Evolutionary conservation across 148 eudicot species (phyloP).

Genomic region (Suaeda aralocaspica): DNA sequence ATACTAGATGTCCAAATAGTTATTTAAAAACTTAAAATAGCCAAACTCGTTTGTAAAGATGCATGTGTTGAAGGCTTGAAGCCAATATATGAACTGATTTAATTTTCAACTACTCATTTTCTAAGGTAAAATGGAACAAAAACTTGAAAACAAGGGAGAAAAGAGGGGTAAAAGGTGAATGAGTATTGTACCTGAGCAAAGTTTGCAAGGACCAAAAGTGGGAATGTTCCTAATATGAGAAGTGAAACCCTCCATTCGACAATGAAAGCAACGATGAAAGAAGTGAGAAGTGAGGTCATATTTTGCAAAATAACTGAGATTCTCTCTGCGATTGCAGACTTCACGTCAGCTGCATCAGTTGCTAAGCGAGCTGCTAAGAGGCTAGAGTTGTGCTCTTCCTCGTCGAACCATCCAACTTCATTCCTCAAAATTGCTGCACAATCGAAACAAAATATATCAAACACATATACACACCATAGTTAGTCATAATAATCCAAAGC

Average conservation of each 20-base stretch:
- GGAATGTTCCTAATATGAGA: slow-evolving; percentile 94
- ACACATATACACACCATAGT: neutral
- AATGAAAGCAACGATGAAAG: slow-evolving; percentile 94
- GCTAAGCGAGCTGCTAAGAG: slow-evolving; percentile 89
- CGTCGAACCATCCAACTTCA: slow-evolving; percentile 99
- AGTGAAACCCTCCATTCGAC: slow-evolving; percentile 99
- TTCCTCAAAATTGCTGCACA: slow-evolving; percentile 84
- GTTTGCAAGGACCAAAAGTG: slow-evolving; percentile 94
- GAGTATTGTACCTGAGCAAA: slow-evolving; percentile 86
- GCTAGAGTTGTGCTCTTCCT: slow-evolving; percentile 98
- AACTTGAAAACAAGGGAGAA: neutral
- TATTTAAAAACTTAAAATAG: too few species aligned
- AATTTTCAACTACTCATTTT: too few species aligned
- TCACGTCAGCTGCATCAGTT: slow-evolving; percentile 95
- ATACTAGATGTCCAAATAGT: too few species aligned
- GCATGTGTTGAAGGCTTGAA: too few species aligned
- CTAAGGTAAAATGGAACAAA: neutral
- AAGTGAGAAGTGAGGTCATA: slow-evolving; percentile 97
- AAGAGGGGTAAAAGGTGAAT: neutral
- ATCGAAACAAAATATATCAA: neutral
- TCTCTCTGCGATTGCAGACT: slow-evolving; percentile 97
- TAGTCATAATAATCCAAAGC: too few species aligned
- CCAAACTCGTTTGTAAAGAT: too few species aligned
- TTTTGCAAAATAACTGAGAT: slow-evolving; percentile 94
- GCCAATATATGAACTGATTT: too few species aligned